Evolutionary conservation across 257 asterid genomes (phyloP).

Genomic region (Gentiana macrophylla): DNA sequence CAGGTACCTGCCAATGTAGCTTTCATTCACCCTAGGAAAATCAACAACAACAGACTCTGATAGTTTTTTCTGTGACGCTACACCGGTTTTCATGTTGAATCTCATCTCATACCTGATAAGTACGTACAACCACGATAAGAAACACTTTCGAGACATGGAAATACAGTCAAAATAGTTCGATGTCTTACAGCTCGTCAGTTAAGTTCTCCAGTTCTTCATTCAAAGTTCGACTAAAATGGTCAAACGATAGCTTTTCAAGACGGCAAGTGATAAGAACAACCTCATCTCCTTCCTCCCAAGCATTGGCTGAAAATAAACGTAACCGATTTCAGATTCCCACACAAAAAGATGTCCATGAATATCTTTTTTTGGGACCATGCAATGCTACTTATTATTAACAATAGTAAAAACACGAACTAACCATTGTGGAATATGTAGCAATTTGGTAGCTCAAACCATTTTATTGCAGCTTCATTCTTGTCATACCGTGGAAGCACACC

Average conservation of each 20-base stretch:
- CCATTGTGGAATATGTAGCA: constrained; percentile 23
- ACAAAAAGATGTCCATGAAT: too few relatives aligned
- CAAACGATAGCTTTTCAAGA: constrained; percentile 13
- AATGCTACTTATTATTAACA: too few relatives aligned
- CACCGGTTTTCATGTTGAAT: constrained; percentile 72
- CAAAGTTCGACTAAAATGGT: constrained; percentile 45
- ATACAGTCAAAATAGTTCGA: constrained; percentile 1
- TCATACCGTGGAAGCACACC: constrained; percentile 81
- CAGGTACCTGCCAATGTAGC: constrained; percentile 78
- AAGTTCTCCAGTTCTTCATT: constrained; percentile 58
- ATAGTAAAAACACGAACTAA: not conserved
- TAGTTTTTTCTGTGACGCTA: constrained; percentile 68
- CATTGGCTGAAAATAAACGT: constrained; percentile 50
- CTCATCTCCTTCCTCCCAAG: constrained; percentile 55
- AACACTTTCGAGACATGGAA: constrained; percentile 7
- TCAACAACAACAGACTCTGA: constrained; percentile 62
- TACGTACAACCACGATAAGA: constrained; percentile 3
- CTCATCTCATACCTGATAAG: constrained; percentile 81
- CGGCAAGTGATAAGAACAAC: too few relatives aligned
- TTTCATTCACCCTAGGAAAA: constrained; percentile 87
- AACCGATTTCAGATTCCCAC: too few relatives aligned
- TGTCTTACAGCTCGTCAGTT: constrained; percentile 65
- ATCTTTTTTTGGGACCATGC: too few relatives aligned
- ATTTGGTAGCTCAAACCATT: constrained; percentile 95
- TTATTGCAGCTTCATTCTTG: constrained; percentile 56